Conservation (phyloP, 768 basidiomycete species). For the Collybiopsis luxurians region DNA sequence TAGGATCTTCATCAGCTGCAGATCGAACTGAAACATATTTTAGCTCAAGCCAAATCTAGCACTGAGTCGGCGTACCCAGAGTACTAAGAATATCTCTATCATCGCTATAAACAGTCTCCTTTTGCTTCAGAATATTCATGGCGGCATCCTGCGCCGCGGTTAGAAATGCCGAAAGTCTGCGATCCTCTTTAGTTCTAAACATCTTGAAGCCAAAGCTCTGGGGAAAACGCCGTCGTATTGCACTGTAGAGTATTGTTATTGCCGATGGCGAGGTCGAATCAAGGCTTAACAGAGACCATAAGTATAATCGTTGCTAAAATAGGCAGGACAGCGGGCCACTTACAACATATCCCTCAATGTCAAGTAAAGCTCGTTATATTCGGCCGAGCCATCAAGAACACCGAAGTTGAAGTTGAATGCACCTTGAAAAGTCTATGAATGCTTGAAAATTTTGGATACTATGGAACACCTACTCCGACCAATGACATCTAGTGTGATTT, state of each 20-base stretch:
- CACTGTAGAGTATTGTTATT: neutral
- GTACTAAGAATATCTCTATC: constrained; percentile 3
- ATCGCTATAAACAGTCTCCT: neutral
- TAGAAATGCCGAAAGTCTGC: neutral
- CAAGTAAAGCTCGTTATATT: neutral
- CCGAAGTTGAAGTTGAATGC: constrained; percentile 28
- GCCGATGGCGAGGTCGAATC: neutral
- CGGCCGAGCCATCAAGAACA: constrained; percentile 1
- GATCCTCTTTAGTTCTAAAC: constrained; percentile 1
- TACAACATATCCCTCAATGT: constrained; percentile 4
- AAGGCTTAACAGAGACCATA: too few species aligned
- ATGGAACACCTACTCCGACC: constrained; percentile 24
- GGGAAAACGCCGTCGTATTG: neutral
- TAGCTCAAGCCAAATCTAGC: neutral
- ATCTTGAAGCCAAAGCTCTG: neutral
- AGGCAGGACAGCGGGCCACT: neutral
- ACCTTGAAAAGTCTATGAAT: constrained; percentile 10
- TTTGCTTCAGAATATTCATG: neutral
- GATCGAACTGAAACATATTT: constrained; percentile 40
- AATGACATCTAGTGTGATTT: constrained; percentile 32
- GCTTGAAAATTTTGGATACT: neutral
- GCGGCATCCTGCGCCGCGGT: neutral
- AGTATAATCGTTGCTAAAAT: neutral
- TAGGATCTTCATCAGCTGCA: constrained; percentile 45
- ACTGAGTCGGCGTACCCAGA: constrained; percentile 18